Conservation (phyloP, 805 yeast species). For the Metschnikowia reukaufii region DNA sequence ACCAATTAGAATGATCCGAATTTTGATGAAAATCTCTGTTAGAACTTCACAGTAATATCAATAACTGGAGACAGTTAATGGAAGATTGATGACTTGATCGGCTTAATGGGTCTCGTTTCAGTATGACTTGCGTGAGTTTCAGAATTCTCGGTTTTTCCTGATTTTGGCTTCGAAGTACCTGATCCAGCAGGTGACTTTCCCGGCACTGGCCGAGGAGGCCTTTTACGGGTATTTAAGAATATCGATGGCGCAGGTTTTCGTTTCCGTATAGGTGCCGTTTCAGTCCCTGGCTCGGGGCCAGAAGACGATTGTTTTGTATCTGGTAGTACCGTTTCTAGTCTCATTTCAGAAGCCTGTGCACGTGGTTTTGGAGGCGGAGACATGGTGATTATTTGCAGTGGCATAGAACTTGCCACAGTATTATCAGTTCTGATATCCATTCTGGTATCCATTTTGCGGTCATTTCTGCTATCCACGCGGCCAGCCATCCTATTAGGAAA, state of each 20-base stretch:
- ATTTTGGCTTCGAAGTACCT: background rate
- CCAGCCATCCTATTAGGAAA: no score
- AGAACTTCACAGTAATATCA: no score
- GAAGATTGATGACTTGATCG: conserved; percentile 34
- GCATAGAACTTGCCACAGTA: no score
- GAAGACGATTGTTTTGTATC: background rate
- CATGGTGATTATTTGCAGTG: no score
- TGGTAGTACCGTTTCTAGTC: background rate
- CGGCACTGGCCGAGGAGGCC: background rate
- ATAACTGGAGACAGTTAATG: no score
- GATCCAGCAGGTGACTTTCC: background rate
- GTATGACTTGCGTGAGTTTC: no score
- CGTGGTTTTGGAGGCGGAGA: background rate
- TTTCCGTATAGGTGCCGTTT: conserved; percentile 1
- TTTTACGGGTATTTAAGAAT: conserved; percentile 14
- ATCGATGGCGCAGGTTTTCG: conserved; percentile 16
- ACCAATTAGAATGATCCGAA: no score
- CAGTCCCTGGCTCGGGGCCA: background rate
- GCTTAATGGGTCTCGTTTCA: conserved; percentile 12
- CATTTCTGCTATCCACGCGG: no score
- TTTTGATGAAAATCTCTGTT: no score
- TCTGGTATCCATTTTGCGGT: no score
- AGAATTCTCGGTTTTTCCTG: background rate
- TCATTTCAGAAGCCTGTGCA: no score
- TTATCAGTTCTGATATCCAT: no score